Evolutionary conservation across 1,284 basidiomycete species (phyloP), one percentile per base, ranked within the genome.

Genomic region (Phylloboletellus chloephorus): DNA sequence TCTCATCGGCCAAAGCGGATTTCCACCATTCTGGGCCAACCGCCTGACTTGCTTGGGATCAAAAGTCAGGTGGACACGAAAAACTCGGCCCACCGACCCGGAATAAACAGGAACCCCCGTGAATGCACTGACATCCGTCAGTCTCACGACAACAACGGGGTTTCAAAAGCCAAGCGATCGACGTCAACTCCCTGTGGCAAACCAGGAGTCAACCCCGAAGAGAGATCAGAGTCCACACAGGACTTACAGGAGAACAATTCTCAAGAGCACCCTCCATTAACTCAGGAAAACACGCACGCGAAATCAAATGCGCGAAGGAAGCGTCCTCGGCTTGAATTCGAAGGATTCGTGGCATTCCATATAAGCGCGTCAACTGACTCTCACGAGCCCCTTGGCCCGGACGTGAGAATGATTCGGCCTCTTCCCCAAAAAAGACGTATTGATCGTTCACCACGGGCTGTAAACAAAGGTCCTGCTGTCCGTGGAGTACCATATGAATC

Each of bases 311-410:
- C 28, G 3, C 43, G 22, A 21, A 43, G 25, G 39, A 61, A 57
- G 35, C 56, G 57, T n/a, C 33, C 41, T 25, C 54, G 52, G 28
- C 9, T n/a, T 11, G 52, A 56, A 39, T 43, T 26, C 7, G 58
- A 57, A 42, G 33, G 26, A 24, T 31, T 17, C n/a, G 33, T 34
- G 29, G 23, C 4, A 5, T 16, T 42, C 3, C 29, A 22, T 25
- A 36, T 40, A 24, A 22, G 29, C 12, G 4, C n/a, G 3, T 31
- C 25, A 5, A 17, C 34, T 26, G 31, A 36, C 11, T 28, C 43
- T 9, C 22, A 22, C n/a, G 52, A 61, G 31, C 0, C 1, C 8
- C 41, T 55, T 24, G 58, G 56, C 16, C 44, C 44, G 2, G 58
- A 60, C 33, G 3, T 9, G 8, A 56, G 57, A 24, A 3, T 3